phyloP scores from a whole-genome alignment of 169 alveolate species.

The Plasmodium billcollinsi region DNA sequence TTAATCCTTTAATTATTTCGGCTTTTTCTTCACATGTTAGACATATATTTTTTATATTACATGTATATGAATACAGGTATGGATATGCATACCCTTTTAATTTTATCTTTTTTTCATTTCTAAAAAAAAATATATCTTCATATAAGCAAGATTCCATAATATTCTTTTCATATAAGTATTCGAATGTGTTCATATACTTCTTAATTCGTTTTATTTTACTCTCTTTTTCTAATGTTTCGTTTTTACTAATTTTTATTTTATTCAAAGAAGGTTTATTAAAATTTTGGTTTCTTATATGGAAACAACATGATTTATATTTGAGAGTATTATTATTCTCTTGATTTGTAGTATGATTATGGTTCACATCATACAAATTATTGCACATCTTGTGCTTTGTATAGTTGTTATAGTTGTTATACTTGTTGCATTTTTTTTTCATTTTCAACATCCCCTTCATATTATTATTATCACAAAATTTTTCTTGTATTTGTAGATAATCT shows the following conservation, averaged over 20 bases:
- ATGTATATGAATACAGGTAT: neutral
- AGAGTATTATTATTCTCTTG: too few species aligned
- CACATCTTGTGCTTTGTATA: too few species aligned
- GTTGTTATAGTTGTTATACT: too few species aligned
- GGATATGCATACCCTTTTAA: neutral
- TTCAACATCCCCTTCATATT: too few species aligned
- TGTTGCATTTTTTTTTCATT: too few species aligned
- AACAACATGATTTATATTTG: too few species aligned
- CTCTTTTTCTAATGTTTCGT: neutral
- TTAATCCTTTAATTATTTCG: conserved; percentile 29
- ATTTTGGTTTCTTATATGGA: too few species aligned
- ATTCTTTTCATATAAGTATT: conserved; percentile 3
- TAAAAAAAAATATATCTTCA: conserved; percentile 36
- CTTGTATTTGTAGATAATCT: neutral
- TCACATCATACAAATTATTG: too few species aligned
- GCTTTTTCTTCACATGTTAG: conserved; percentile 62
- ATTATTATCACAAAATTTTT: too few species aligned
- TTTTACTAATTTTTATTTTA: neutral
- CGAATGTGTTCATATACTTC: conserved; percentile 10
- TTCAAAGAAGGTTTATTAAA: too few species aligned
- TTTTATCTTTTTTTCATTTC: conserved; percentile 6
- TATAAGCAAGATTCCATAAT: conserved; percentile 40
- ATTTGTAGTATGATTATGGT: too few species aligned
- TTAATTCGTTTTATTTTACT: conserved; percentile 18
- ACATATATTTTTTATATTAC: neutral